A percentile compares a stretch with the other conserved stretches of the same genome.
These are phyloP conservation scores for Helotiales sp. DNA, from an alignment of 2,329 filamentous ascomycete species.

Conservation along the genomic window DNA sequence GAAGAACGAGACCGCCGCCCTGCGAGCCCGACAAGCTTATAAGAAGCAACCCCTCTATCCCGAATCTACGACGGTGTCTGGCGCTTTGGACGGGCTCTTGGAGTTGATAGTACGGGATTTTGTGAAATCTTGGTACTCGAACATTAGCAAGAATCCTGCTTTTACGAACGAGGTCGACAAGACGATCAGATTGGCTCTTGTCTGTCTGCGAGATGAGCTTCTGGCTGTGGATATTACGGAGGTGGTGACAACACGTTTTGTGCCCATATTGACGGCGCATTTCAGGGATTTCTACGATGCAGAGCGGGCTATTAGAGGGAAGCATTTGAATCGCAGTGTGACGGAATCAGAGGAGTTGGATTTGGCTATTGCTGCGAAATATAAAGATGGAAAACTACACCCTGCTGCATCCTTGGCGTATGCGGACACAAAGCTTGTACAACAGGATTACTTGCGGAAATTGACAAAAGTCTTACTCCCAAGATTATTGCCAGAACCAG, in stretches of 20 bases:
- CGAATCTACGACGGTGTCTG: constrained; percentile 76
- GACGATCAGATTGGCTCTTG: constrained; percentile 74
- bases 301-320: constrained; percentile 83
- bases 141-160: constrained; percentile 78
- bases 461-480: constrained; percentile 76
- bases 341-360: constrained; percentile 97
- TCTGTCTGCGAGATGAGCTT: constrained; percentile 73
- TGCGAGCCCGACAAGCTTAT: constrained; percentile 71
- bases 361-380: constrained; percentile 93
- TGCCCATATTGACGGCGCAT: constrained; percentile 87
- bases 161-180: constrained; percentile 90
- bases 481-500: constrained; percentile 71
- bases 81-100: constrained; percentile 79
- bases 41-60: constrained; percentile 72
- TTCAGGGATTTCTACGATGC: constrained; percentile 90
- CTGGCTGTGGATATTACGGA: constrained; percentile 82
- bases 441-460: constrained; percentile 86
- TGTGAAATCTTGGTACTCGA: constrained; percentile 84
- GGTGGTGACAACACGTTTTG: constrained; percentile 77
- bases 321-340: constrained; percentile 84
- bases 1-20: constrained; percentile 69
- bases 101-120: constrained; percentile 81
- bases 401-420: constrained; percentile 82
- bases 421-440: constrained; percentile 80
- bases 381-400: constrained; percentile 85